Conservation (phyloP, 2,329 filamentous ascomycete genomes). For the Nemania sp. region DNA sequence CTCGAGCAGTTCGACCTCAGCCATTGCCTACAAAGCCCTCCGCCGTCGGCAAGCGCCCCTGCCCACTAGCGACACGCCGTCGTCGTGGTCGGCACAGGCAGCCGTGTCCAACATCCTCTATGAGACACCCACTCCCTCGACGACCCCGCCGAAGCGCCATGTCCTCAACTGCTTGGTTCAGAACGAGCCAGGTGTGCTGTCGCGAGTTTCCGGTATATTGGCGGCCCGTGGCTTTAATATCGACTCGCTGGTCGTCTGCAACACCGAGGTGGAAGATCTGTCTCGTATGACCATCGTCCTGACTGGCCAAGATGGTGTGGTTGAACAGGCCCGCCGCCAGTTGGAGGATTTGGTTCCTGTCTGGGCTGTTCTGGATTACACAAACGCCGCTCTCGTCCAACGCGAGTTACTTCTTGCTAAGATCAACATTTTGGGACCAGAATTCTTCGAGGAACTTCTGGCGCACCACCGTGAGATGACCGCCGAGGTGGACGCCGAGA, state of each 20-base stretch:
- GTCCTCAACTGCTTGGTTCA: slow-evolving; percentile 98
- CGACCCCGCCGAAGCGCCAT: slow-evolving; percentile 89
- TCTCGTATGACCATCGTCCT: slow-evolving; percentile 99
- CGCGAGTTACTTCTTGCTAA: slow-evolving; percentile 95
- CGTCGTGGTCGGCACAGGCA: slow-evolving; percentile 89
- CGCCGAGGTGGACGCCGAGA: slow-evolving; percentile 61
- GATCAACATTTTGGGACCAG: slow-evolving; percentile 94
- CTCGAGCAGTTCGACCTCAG: slow-evolving; percentile 83
- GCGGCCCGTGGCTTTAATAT: slow-evolving; percentile 99
- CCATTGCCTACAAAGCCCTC: slow-evolving; percentile 96
- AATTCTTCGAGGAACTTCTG: slow-evolving; percentile 97
- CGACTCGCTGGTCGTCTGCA: slow-evolving; percentile 96
- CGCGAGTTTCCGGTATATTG: slow-evolving; percentile 94
- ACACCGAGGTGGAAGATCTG: slow-evolving; percentile 95
- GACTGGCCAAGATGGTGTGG: slow-evolving; percentile 94
- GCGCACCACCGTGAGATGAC: slow-evolving; percentile 94
- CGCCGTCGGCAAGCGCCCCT: slow-evolving; percentile 89
- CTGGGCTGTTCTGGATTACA: slow-evolving; percentile 98
- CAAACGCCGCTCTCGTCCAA: slow-evolving; percentile 90
- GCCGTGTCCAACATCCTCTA: slow-evolving; percentile 99
- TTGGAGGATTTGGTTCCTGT: slow-evolving; percentile 97
- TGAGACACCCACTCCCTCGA: slow-evolving; percentile 90
- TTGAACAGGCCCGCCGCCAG: slow-evolving; percentile 95
- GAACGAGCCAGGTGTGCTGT: slow-evolving; percentile 97
- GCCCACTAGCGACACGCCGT: slow-evolving; percentile 79